Evolutionary conservation across 345 rosid genomes (phyloP), one percentile per base, ranked within the genome.

Genomic region (Gossypium rotundifolium): DNA sequence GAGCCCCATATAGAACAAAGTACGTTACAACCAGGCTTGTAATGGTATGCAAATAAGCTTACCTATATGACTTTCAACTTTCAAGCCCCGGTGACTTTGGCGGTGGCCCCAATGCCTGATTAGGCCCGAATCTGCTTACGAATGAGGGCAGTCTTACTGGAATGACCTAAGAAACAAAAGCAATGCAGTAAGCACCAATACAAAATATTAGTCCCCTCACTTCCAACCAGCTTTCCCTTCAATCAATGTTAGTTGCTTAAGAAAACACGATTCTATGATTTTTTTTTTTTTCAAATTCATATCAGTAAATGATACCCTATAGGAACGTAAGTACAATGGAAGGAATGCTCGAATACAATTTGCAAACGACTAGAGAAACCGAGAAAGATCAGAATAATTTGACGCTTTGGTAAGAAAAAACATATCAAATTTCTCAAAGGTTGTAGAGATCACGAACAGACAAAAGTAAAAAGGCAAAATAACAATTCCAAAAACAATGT

Each of bases 61-160:
- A 18, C 14, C 18, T 17, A 3, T 16, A 48, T 64, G 22, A 16
- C 3, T 49, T 27, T 9, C 23, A 40, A 63, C 18, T 73, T 61
- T 78, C 77, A 74, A 77, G 74, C 61, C 64, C 66, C n/a, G 57
- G 74, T 53, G 29, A 13, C 42, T 48, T 73, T 25, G 79, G 59
- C 59, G 73, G 74, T 76, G 80, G 76, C 78, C 80, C 82, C 78
- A 63, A 9, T 54, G 27, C 9, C 9, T 54, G 73, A 59, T 40
- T 33, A 44, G 55, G 9, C 66, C 45, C 27, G 17, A 65, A 77
- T 63, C 58, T 16, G 70, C 75, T 74, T 63, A 13, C 2, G 2
- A 18, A 10, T 23, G 61, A 54, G 48, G 74, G 71, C 18, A 68
- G 11, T 33, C 13, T 13, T 9, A 74, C 9, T 45, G 75, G 42